Conservation (phyloP, 108 stramenopile genomes). For the Conticribra guillardii region DNA sequence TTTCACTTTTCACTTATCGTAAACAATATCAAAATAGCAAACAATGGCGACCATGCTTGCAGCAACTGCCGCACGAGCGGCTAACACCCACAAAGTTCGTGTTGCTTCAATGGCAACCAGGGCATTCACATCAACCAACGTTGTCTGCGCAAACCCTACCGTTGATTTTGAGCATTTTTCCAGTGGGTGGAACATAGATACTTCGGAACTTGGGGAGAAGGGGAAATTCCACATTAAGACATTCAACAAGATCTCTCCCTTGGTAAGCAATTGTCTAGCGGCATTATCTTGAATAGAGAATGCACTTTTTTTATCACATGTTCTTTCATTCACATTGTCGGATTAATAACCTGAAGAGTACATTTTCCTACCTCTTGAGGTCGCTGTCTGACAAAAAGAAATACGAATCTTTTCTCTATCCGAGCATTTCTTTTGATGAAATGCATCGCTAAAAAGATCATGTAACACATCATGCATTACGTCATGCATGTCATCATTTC, state of each 20-base stretch:
- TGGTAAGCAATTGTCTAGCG: conserved; percentile 16
- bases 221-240: conserved; percentile 91
- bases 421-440: conserved; percentile 14
- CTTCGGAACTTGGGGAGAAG: neutral
- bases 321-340: neutral
- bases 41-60: neutral
- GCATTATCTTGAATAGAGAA: neutral
- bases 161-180: conserved; percentile 20
- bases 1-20: no score
- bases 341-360: conserved; percentile 21
- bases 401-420: conserved; percentile 15
- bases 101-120: neutral
- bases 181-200: conserved; percentile 10
- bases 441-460: conserved; percentile 14
- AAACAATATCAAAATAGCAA: no score
- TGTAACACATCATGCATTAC: conserved; percentile 7
- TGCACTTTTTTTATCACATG: neutral
- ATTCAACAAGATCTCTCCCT: conserved; percentile 89
- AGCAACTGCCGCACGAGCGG: neutral
- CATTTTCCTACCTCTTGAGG: conserved; percentile 6
- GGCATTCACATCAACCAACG: conserved; percentile 11
- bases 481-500: neutral
- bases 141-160: neutral
- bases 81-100: neutral
- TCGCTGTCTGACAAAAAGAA: conserved; percentile 31